Conservation (phyloP, 805 yeast genomes). For the Grigorovia yakushimaensis region DNA sequence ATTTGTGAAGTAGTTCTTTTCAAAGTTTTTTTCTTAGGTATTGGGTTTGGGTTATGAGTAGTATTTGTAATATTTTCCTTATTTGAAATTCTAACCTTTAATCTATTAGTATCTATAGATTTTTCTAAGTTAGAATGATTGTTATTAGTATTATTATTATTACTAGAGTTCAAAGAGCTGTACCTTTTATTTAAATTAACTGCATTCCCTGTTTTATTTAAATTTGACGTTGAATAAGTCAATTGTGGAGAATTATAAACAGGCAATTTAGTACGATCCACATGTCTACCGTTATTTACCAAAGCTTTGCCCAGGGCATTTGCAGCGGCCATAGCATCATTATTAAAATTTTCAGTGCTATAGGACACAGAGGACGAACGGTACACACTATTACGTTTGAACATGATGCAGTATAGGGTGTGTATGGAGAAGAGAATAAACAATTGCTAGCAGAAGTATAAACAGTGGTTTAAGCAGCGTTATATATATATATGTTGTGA, state of each 20-base stretch:
- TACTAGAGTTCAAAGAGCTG: not conserved
- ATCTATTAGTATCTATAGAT: not conserved
- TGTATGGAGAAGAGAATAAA: too few species aligned
- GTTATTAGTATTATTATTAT: not conserved
- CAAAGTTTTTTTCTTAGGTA: not conserved
- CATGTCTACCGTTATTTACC: conserved; percentile 21
- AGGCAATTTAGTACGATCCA: conserved; percentile 20
- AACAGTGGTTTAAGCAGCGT: too few species aligned
- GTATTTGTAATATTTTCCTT: not conserved
- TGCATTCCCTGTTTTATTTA: not conserved
- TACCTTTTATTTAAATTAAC: conserved; percentile 7
- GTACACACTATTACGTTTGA: not conserved
- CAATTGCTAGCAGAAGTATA: too few species aligned
- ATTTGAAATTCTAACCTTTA: not conserved
- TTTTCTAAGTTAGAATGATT: not conserved
- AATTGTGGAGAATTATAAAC: conserved; percentile 15
- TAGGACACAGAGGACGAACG: not conserved
- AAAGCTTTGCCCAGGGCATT: conserved; percentile 43
- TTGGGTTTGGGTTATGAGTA: not conserved
- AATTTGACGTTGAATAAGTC: conserved; percentile 8
- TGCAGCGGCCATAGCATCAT: conserved; percentile 53
- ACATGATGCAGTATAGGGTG: not conserved
- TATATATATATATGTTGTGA: too few species aligned
- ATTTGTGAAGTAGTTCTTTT: conserved; percentile 2
- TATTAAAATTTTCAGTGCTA: not conserved